Conservation (phyloP, 306 rosid genomes). For the Argentina anserina region DNA sequence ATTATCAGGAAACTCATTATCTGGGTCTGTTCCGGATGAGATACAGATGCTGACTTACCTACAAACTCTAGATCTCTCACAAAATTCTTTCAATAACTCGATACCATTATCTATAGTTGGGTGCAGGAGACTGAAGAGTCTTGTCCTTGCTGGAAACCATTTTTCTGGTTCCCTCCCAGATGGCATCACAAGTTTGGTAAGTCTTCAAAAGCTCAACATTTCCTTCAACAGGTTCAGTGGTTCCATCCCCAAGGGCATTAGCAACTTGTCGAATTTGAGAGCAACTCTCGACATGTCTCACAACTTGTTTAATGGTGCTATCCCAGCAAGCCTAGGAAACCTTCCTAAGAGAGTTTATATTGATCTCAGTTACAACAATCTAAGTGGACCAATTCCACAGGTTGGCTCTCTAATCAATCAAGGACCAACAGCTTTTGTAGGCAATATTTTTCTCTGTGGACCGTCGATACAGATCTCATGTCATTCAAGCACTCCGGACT, state of each 20-base stretch:
- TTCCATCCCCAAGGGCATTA: slow-evolving; percentile 65
- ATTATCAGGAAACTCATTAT: slow-evolving; percentile 75
- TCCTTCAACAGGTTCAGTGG: slow-evolving; percentile 70
- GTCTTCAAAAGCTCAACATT: slow-evolving; percentile 61
- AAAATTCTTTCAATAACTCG: slow-evolving; percentile 66
- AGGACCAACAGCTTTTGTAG: slow-evolving; percentile 97
- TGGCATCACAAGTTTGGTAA: slow-evolving; percentile 43
- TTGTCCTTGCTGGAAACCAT: slow-evolving; percentile 63
- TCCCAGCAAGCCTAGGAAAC: slow-evolving; percentile 75
- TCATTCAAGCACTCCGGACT: slow-evolving; percentile 37
- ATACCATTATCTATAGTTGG: slow-evolving; percentile 50
- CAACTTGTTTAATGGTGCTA: slow-evolving; percentile 64
- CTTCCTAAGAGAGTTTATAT: slow-evolving; percentile 90
- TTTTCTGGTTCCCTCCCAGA: slow-evolving; percentile 62
- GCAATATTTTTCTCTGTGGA: slow-evolving; percentile 81
- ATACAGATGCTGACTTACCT: slow-evolving; percentile 71
- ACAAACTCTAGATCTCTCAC: slow-evolving; percentile 80
- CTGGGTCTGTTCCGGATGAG: slow-evolving; percentile 70
- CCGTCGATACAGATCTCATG: slow-evolving; percentile 79
- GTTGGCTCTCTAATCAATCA: slow-evolving; percentile 79
- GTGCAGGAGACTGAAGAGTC: slow-evolving; percentile 69
- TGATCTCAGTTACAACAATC: slow-evolving; percentile 75
- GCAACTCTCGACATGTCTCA: slow-evolving; percentile 87
- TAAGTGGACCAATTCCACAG: slow-evolving; percentile 83
- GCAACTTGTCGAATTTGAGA: slow-evolving; percentile 70